A percentile compares a stretch with the other conserved stretches of the same genome.
Conservation (phyloP, 1,139 yeast species). For the Taphrina wiesneri region DNA sequence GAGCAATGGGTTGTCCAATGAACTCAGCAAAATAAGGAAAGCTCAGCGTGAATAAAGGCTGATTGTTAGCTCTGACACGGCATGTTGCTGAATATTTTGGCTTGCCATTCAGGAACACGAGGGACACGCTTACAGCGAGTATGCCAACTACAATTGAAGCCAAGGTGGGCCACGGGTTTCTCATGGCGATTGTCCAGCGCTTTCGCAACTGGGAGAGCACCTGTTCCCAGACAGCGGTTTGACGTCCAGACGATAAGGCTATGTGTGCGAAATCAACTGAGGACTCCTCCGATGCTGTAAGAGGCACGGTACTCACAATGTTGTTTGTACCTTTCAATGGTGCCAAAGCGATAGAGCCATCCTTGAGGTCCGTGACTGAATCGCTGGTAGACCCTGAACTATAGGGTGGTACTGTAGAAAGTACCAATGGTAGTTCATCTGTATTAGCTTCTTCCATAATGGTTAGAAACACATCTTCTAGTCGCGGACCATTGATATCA, state of each 20-base stretch:
- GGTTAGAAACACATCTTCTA: constrained; percentile 47
- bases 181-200: constrained; percentile 43
- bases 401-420: background rate
- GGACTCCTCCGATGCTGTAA: background rate
- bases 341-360: background rate
- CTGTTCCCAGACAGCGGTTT: constrained; percentile 31
- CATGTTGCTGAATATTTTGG: constrained; percentile 1
- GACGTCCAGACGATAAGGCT: constrained; percentile 16
- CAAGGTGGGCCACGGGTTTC: constrained; percentile 44
- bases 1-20: constrained; percentile 11
- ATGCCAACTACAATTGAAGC: constrained; percentile 36
- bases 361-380: background rate
- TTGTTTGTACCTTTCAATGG: constrained; percentile 5
- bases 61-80: constrained; percentile 6
- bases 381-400: background rate
- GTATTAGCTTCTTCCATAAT: constrained; percentile 42
- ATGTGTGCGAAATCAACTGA: constrained; percentile 16
- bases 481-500: constrained; percentile 45
- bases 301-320: background rate
- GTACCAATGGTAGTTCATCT: background rate
- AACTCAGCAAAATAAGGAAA: constrained; percentile 10
- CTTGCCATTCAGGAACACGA: constrained; percentile 13
- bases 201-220: constrained; percentile 44
- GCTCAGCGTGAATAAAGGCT: background rate
- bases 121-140: constrained; percentile 24